phyloP scores from a whole-genome alignment of 176 grass and related monocot genomes.

The Carex scoparia region DNA sequence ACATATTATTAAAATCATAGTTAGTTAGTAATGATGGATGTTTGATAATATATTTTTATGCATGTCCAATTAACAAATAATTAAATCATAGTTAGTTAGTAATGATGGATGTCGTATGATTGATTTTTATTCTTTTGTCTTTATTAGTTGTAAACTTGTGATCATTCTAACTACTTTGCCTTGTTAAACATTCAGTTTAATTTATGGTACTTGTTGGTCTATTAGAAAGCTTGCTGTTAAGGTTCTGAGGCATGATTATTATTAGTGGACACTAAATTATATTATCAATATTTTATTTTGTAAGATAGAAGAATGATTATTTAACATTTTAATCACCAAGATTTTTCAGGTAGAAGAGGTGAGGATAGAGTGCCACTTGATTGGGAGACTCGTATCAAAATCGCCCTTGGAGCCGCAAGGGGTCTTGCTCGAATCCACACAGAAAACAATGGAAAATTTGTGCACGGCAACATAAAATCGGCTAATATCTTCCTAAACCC shows the following conservation, averaged over 20 bases:
- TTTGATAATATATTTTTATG: too few species aligned
- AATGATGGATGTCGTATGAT: neutral
- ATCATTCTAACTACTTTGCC: neutral
- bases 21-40: neutral
- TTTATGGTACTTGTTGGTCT: neutral
- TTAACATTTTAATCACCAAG: slow-evolving; percentile 7
- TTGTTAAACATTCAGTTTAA: neutral
- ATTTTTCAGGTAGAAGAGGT: slow-evolving; percentile 68
- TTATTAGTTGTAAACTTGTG: neutral
- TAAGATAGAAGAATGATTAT: neutral
- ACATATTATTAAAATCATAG: neutral
- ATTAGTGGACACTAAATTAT: neutral
- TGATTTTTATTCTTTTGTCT: slow-evolving; percentile 16
- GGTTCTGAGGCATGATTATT: neutral
- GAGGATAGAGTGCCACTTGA: slow-evolving; percentile 70
- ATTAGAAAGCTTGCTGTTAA: neutral
- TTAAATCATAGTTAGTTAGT: neutral
- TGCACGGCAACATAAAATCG: slow-evolving; percentile 94
- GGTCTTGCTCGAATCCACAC: slow-evolving; percentile 71
- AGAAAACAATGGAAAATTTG: slow-evolving; percentile 82
- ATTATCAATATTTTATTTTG: neutral
- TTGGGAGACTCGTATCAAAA: slow-evolving; percentile 83
- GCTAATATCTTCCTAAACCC: slow-evolving; percentile 80
- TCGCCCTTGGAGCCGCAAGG: slow-evolving; percentile 75
- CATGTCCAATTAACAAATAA: neutral